Base-by-base conservation (phyloP, 495 filamentous ascomycete genomes). In the Hypoxylon crocopeplum region DNA sequence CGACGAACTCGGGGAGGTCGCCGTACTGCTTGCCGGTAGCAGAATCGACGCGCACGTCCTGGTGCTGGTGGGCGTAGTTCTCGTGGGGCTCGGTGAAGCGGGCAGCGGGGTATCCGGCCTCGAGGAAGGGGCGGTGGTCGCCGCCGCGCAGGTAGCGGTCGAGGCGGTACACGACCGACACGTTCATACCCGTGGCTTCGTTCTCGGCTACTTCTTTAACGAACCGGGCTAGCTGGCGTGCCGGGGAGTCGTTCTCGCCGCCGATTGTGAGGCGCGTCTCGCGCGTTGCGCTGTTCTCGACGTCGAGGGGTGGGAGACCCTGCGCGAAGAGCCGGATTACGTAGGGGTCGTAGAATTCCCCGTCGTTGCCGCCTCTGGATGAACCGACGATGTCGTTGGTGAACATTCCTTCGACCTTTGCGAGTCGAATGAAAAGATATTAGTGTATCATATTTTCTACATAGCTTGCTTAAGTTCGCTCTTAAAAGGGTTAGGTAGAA, bases 61-160 rank as follows among this genome's bases (percentile, higher is more conserved):
- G 81, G 47, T 84, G 80, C 67, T 84, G 80, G 58, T 84, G 80
- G 5, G 54, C 66, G 65, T 75, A 84, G 58, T 84, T 60, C 64
- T 84, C 81, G 52, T 73, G 70, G 0, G 81, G 75, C 62, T 84
- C 81, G 1, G 81, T 84, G 70, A 79, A 82, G 10, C 81, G 75
- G 10, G 77, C 72, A 7, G 78, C 80, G 5, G 79, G 58, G 57
- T 77, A 83, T 7, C 81, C 81, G 12, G 70, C 68, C 15, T 69
- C 53, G 11, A 84, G 72, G 62, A 83, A 84, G n/a, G 75, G 69
- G 8, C 64, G 59, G 66, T 84, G 81, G 62, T 84, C 81, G 37
- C 81, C 81, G 25, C 80, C 77, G 22, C 81, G 72, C 10, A 82
- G 69, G 65, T 75, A 83, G 11, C 81, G 75, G 54, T 84, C 81